These are phyloP conservation scores for Populus nigra DNA, from an alignment of 345 rosid genomes.

Conservation along the genomic window DNA sequence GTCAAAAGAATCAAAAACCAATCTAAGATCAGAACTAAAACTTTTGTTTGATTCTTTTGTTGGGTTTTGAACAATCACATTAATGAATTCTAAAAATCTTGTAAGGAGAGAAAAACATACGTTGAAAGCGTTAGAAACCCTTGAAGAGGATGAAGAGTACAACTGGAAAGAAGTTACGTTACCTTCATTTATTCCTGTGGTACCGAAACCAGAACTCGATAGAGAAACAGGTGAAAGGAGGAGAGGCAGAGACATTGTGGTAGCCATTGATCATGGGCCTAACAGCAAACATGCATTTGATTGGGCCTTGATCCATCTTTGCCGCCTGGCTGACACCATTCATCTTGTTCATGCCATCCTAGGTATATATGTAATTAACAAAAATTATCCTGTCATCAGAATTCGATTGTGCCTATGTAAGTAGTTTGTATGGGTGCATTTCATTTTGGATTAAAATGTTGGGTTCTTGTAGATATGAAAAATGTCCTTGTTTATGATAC, in stretches of 20 bases:
- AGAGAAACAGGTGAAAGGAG: conserved; percentile 69
- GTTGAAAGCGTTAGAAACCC: conserved; percentile 25
- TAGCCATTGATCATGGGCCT: conserved; percentile 62
- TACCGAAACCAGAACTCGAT: conserved; percentile 55
- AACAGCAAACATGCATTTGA: conserved; percentile 63
- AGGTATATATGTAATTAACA: conserved; percentile 26
- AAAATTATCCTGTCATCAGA: not conserved
- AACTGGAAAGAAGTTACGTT: conserved; percentile 57
- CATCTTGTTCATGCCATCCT: conserved; percentile 82
- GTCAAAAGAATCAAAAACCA: not conserved
- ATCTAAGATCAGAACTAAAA: not conserved
- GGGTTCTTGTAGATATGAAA: conserved; percentile 39
- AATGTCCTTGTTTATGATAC: conserved; percentile 58
- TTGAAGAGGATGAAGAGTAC: conserved; percentile 59
- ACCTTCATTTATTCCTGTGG: conserved; percentile 56
- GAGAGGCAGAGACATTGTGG: conserved; percentile 55
- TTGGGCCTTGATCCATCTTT: conserved; percentile 74
- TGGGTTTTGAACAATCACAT: not conserved
- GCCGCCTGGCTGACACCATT: conserved; percentile 77
- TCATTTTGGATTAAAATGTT: not conserved
- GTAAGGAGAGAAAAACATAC: conserved; percentile 10
- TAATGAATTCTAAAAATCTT: not conserved
- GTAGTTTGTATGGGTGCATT: not conserved
- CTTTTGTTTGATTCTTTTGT: not conserved
- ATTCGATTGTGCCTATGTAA: not conserved